phyloP scores from a whole-genome alignment of 768 basidiomycete species.

The Leccinum fibrillosum region DNA sequence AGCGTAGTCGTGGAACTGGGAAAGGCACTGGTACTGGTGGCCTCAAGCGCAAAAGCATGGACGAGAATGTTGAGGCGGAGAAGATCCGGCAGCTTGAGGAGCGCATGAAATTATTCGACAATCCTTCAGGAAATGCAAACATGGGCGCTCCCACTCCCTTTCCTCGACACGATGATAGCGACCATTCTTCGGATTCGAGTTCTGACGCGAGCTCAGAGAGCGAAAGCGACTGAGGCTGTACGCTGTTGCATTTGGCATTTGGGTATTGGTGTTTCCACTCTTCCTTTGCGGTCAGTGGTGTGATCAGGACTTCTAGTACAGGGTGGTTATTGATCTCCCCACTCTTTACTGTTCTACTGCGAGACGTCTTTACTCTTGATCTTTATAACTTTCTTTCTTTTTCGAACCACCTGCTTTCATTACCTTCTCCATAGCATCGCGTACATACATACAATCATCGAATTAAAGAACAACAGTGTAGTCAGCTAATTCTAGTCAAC shows the following conservation, averaged over 20 bases:
- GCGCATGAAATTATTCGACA: slow-evolving; percentile 81
- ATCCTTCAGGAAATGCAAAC: slow-evolving; percentile 41
- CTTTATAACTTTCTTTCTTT: slow-evolving; percentile 33
- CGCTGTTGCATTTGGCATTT: slow-evolving; percentile 12
- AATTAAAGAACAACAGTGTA: slow-evolving; percentile 47
- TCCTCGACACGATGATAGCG: slow-evolving; percentile 47
- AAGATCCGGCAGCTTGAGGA: slow-evolving; percentile 91
- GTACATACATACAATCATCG: slow-evolving; percentile 41
- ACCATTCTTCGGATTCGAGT: slow-evolving; percentile 77
- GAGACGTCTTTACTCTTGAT: slow-evolving; percentile 31
- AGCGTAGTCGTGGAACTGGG: slow-evolving; percentile 56
- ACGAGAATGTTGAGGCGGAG: slow-evolving; percentile 93
- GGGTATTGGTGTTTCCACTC: slow-evolving; percentile 13
- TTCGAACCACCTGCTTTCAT: slow-evolving; percentile 27
- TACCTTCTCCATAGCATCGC: slow-evolving; percentile 28
- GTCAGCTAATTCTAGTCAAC: slow-evolving; percentile 42
- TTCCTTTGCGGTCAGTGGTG: slow-evolving; percentile 12
- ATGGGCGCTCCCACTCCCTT: slow-evolving; percentile 36
- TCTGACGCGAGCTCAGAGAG: slow-evolving; percentile 80
- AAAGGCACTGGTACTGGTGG: slow-evolving; percentile 89
- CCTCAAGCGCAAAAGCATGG: slow-evolving; percentile 92
- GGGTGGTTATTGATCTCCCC: slow-evolving; percentile 14
- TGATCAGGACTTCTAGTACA: slow-evolving; percentile 24
- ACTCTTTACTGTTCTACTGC: slow-evolving; percentile 24
- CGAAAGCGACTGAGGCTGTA: slow-evolving; percentile 65